These are phyloP conservation scores for Yamadazyma insecticola DNA, from an alignment of 805 yeast species.

Conservation along the genomic window DNA sequence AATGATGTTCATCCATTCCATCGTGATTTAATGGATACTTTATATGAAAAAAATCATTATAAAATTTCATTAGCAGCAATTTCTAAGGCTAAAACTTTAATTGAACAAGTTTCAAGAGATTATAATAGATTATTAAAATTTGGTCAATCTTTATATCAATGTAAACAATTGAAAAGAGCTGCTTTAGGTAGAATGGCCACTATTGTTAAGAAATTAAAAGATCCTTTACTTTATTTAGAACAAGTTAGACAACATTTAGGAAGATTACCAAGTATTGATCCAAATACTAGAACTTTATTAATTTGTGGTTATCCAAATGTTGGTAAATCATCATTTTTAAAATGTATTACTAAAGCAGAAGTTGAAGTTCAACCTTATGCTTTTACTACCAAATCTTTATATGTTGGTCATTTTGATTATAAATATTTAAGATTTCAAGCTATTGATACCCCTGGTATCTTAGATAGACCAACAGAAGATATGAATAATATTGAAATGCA, in stretches of 20 bases:
- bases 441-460: conserved; percentile 97
- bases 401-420: conserved; percentile 98
- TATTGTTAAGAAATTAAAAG: conserved; percentile 90
- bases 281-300: conserved; percentile 94
- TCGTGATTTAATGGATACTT: conserved; percentile 94
- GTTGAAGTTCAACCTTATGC: conserved; percentile 99
- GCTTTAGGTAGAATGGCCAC: conserved; percentile 99
- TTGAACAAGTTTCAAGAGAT: conserved; percentile 96
- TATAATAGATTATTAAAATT: conserved; percentile 90
- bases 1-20: conserved; percentile 98
- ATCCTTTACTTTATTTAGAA: conserved; percentile 87
- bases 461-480: conserved; percentile 98
- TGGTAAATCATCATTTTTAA: conserved; percentile 94
- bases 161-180: conserved; percentile 97
- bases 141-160: conserved; percentile 97
- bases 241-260: conserved; percentile 99
- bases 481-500: conserved; percentile 99
- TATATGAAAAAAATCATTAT: conserved; percentile 97
- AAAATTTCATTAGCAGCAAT: conserved; percentile 94
- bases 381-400: conserved; percentile 94
- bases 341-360: conserved; percentile 93
- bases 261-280: conserved; percentile 96
- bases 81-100: conserved; percentile 86
- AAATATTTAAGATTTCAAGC: conserved; percentile 98
- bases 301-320: conserved; percentile 99